Evolutionary conservation across 345 rosid genomes (phyloP), one percentile per base, ranked within the genome.

Genomic region (Rhodomyrtus tomentosa): DNA sequence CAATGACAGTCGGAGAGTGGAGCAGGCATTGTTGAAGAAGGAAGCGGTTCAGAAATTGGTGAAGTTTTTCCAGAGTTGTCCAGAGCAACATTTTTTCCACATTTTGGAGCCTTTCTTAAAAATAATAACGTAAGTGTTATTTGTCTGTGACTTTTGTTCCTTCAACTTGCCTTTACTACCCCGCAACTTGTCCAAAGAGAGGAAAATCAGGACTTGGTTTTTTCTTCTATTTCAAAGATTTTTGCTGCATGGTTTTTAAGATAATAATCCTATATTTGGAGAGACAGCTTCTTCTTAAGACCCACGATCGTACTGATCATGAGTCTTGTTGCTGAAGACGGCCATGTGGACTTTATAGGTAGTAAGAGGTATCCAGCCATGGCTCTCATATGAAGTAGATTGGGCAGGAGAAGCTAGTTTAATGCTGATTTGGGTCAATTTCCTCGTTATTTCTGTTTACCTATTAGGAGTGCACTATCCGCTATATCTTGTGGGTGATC

Each of bases 71-170:
- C 96, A 93, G 85, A 89, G 96, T 90, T 95, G 99, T 82, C 99
- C 99, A 7, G 99, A 98, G 86, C 98, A 90, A 85, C 98, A 95
- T 86, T 98, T 98, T 86, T 97, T 92, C 88, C 98, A 98, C 89
- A 93, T 98, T 87, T 87, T 98, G 96, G 99, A 98, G 90, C 99
- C 99, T 11, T 96, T 98, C 92, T 91, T 98, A 91, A 98, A 98
- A 92, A 98, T 96, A 80, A 95, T 98, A 84, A 96, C 97, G 99
- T 98, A 93, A 52, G 97, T 83, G 48, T 5, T 51, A 24, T 50
- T 84, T 79, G 20, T 1, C 84, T 62, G 49, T 42, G 76, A 53
- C 51, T 62, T 50, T 27, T n/a, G 48, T 36, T 36, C 54, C 45
- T 81, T 49, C 42, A 10, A 80, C 38, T 32, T 80, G 51, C 82